A percentile compares a stretch with the other conserved stretches of the same genome.
Evolutionary conservation across 257 asterid species (phyloP).

Genomic region (Solanum clarkiae): DNA sequence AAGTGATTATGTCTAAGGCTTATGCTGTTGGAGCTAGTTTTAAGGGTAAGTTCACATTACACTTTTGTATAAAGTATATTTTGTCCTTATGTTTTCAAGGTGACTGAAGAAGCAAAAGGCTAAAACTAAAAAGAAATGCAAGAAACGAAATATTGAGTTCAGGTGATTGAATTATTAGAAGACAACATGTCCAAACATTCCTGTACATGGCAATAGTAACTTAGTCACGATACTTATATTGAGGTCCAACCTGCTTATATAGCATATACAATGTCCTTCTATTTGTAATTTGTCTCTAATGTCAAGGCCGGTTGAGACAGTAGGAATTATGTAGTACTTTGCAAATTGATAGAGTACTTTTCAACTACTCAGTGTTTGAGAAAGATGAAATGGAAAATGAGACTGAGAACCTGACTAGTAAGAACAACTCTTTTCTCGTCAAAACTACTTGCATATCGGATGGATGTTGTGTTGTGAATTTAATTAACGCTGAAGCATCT

Average conservation of each 20-base stretch:
- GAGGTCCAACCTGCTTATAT: neutral
- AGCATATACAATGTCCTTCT: neutral
- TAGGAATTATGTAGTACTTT: neutral
- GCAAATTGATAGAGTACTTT: neutral
- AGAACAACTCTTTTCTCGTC: neutral
- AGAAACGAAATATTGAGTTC: neutral
- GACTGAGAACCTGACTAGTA: neutral
- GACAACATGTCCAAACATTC: neutral
- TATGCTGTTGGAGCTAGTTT: constrained; percentile 96
- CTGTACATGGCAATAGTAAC: neutral
- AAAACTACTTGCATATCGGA: neutral
- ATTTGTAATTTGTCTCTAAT: neutral
- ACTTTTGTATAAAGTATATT: neutral
- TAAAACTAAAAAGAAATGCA: neutral
- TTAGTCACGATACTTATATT: neutral
- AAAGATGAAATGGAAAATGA: neutral
- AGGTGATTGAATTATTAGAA: neutral
- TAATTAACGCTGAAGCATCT: neutral
- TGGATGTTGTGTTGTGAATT: neutral
- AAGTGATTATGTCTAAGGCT: constrained; percentile 94
- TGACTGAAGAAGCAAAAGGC: neutral
- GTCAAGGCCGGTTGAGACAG: neutral
- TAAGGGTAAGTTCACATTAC: constrained; percentile 33
- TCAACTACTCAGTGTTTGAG: neutral
- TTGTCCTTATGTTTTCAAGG: neutral